Evolutionary conservation across 1,139 yeast genomes (phyloP), one percentile per base, ranked within the genome.

Genomic region (Lodderomyces parapsilosis): DNA sequence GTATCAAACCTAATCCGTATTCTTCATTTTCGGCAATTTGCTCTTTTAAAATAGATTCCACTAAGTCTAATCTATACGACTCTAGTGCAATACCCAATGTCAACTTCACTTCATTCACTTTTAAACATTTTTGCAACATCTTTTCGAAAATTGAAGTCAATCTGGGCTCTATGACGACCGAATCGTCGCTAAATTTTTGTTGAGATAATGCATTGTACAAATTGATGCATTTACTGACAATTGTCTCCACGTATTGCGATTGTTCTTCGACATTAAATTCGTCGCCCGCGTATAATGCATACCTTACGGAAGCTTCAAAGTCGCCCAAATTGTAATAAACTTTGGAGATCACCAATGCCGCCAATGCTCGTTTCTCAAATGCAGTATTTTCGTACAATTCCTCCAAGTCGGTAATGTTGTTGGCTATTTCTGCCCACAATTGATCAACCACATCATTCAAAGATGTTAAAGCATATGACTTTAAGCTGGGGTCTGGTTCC

Each of bases 391-490:
- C 99, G 58, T 86, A 90, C 43, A 93, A 73, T 51, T 89, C 96
- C 68, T 93, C 99, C 58, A 72, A 89, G 74, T 86, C 93, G 38
- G 88, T 74, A 52, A 93, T 80, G 59, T 80, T 83, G 65, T 93
- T 94, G 48, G 99, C 96, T 48, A 94, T 87, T 70, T 93, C 99
- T 2, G 98, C 91, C 99, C 99, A 93, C 52, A 89, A 76, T 63
- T 88, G 91, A 68, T 90, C 96, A 44, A 90, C 96, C 45, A 86
- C 79, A 31, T 73, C 79, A 60, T 90, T 87, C 54, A 93, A 80
- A 24, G 96, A 84, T 48, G 83, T 73, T 58, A 93, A 76, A 14
- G 99, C 99, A 62, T 89, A 87, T 28, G 85, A 74, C 64, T 90
- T 93, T 53, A 94, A 80, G 44, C 78, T 68, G 41, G 78, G 68